phyloP scores from a whole-genome alignment of 208 protist genomes.

The Acanthamoeba polyphaga region DNA sequence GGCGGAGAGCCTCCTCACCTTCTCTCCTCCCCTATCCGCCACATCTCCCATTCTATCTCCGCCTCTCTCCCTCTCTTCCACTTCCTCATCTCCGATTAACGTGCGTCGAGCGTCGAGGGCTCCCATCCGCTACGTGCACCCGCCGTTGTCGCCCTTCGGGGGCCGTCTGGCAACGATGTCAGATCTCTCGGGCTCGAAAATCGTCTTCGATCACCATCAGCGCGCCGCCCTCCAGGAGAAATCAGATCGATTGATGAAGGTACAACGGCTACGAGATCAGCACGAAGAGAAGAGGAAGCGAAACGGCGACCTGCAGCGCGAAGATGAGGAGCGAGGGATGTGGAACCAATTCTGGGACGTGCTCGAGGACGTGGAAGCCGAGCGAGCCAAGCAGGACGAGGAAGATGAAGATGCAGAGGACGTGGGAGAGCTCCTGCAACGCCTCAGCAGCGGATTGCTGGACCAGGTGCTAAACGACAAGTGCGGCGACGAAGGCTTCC shows the following conservation, averaged over 20 bases:
- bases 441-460: slow-evolving; percentile 39
- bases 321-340: not conserved
- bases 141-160: not conserved
- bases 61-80: not conserved
- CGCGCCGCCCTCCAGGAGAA: not conserved
- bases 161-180: not conserved
- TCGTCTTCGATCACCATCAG: slow-evolving; percentile 1
- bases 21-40: not conserved
- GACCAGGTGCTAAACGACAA: slow-evolving; percentile 20
- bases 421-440: not conserved
- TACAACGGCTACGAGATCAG: not conserved
- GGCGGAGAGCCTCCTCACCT: not conserved
- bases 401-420: slow-evolving; percentile 15
- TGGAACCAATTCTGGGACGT: slow-evolving; percentile 67
- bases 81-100: not conserved
- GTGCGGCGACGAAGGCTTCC: not conserved
- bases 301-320: not conserved
- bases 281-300: slow-evolving; percentile 19
- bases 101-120: not conserved
- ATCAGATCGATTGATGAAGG: not conserved
- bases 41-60: not conserved
- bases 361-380: slow-evolving; percentile 27
- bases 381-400: not conserved
- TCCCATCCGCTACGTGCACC: not conserved
- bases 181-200: not conserved